These are phyloP conservation scores for Elaphomyces granulatus DNA, from an alignment of 495 filamentous ascomycete genomes.

Conservation along the genomic window DNA sequence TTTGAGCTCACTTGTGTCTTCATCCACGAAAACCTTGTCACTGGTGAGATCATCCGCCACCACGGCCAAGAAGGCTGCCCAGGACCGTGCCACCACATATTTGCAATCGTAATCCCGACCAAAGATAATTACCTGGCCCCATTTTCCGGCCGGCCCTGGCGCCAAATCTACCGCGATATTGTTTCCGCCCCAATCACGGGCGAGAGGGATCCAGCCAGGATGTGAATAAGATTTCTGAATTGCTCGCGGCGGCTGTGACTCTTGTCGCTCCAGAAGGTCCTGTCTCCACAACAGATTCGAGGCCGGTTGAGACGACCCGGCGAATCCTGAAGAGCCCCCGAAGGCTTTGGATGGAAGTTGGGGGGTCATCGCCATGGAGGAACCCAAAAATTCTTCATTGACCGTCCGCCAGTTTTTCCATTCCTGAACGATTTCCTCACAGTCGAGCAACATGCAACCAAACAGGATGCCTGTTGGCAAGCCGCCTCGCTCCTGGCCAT, in stretches of 20 bases:
- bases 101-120: slow-evolving; percentile 98
- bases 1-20: slow-evolving; percentile 83
- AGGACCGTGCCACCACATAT: slow-evolving; percentile 87
- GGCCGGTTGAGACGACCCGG: slow-evolving; percentile 32
- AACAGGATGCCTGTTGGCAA: slow-evolving; percentile 87
- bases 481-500: slow-evolving; percentile 91
- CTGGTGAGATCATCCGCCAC: slow-evolving; percentile 82
- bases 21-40: slow-evolving; percentile 77
- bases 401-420: slow-evolving; percentile 94
- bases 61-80: slow-evolving; percentile 73
- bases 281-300: slow-evolving; percentile 61
- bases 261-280: slow-evolving; percentile 71
- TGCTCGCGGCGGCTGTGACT: slow-evolving; percentile 70
- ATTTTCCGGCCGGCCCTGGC: slow-evolving; percentile 76
- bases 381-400: slow-evolving; percentile 68
- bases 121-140: slow-evolving; percentile 95
- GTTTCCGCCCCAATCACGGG: slow-evolving; percentile 97
- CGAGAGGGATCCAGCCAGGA: slow-evolving; percentile 89
- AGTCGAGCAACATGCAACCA: slow-evolving; percentile 87
- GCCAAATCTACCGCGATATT: slow-evolving; percentile 89
- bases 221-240: slow-evolving; percentile 92
- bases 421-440: slow-evolving; percentile 95
- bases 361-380: slow-evolving; percentile 39
- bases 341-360: slow-evolving; percentile 51
- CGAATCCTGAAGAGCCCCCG: slow-evolving; percentile 44